Percentiles rank a stretch among this genome's conserved stretches.
phyloP scores from a whole-genome alignment of 495 filamentous ascomycete species.

The Aspergillus avenaceus region DNA sequence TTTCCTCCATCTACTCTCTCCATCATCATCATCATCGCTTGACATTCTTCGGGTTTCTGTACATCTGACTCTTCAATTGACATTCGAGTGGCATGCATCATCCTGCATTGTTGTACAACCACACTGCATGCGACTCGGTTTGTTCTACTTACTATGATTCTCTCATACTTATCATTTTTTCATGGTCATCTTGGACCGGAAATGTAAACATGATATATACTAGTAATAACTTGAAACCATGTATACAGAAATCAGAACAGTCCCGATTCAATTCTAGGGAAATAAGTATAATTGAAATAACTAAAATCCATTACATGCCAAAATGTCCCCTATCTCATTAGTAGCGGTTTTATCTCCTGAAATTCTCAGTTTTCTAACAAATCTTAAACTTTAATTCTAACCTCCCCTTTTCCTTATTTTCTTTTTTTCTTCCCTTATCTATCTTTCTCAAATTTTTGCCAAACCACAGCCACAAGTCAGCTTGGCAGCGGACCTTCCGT shows the following conservation, averaged over 20 bases:
- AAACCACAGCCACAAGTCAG: conserved; percentile 26
- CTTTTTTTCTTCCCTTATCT: not conserved
- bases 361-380: not conserved
- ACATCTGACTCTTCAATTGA: conserved; percentile 1
- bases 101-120: not conserved
- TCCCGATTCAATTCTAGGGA: too few relatives aligned
- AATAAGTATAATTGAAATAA: not conserved
- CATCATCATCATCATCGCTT: not conserved
- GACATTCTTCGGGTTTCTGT: not conserved
- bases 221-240: too few relatives aligned
- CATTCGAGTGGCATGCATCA: not conserved
- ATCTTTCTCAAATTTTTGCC: not conserved
- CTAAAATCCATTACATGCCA: too few relatives aligned
- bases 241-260: too few relatives aligned
- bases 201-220: too few relatives aligned
- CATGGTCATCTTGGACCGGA: too few relatives aligned
- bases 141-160: not conserved
- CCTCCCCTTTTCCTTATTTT: not conserved
- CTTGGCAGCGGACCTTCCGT: conserved; percentile 35
- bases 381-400: not conserved
- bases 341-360: not conserved
- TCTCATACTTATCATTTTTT: not conserved
- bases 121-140: too few relatives aligned
- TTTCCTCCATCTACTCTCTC: not conserved
- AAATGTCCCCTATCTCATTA: too few relatives aligned